Conservation (phyloP, 441 rosid species). For the Populus trichocarpa region DNA sequence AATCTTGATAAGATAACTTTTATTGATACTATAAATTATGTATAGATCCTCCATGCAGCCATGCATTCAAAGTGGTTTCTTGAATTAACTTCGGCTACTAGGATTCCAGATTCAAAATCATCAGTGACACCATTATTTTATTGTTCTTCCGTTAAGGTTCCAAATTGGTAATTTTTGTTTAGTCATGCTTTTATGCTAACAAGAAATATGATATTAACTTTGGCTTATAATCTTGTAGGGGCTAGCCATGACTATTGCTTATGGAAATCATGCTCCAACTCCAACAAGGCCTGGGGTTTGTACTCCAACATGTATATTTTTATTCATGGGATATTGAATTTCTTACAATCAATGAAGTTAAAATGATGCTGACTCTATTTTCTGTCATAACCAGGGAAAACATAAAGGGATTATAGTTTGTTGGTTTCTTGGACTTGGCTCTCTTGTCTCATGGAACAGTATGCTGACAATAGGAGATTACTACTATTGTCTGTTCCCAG, state of each 20-base stretch:
- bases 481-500: constrained; percentile 58
- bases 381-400: constrained; percentile 46
- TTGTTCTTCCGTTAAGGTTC: no score
- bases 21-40: no score
- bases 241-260: constrained; percentile 23
- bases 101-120: no score
- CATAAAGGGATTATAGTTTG: constrained; percentile 47
- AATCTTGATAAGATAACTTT: no score
- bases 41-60: no score
- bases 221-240: constrained; percentile 2
- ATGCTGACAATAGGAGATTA: constrained; percentile 77
- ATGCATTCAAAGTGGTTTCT: no score
- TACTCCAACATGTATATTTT: constrained; percentile 6
- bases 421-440: constrained; percentile 73
- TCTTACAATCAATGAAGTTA: not conserved
- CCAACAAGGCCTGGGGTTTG: constrained; percentile 55
- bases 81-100: no score
- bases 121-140: no score
- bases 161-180: no score
- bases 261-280: constrained; percentile 28
- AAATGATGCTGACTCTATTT: constrained; percentile 2
- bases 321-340: not conserved
- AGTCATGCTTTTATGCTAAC: no score
- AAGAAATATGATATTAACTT: not conserved
- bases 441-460: constrained; percentile 79